Conservation (phyloP, 2,329 filamentous ascomycete genomes). For the Sporothrix brunneoviolacea region DNA sequence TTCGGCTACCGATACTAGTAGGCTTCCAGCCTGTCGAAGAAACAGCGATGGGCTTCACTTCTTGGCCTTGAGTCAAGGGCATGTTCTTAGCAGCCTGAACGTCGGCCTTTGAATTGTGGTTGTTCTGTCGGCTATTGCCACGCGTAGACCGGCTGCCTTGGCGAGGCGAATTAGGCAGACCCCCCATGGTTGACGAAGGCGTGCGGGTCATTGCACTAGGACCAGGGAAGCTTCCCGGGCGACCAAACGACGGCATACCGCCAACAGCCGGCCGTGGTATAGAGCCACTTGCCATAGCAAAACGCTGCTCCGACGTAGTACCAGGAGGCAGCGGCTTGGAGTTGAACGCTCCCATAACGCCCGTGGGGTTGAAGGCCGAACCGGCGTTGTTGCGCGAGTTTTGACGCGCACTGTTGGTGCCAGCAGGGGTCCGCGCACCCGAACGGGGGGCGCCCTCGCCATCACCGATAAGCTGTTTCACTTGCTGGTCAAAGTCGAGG, state of each 20-base stretch:
- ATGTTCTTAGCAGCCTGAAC: conserved; percentile 74
- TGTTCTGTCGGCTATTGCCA: conserved; percentile 56
- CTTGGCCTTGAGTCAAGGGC: conserved; percentile 79
- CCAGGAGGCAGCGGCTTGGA: conserved; percentile 62
- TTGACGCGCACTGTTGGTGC: conserved; percentile 38
- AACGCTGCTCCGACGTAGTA: conserved; percentile 72
- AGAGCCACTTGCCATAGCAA: conserved; percentile 53
- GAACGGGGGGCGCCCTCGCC: conserved; percentile 53
- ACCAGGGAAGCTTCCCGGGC: conserved; percentile 57
- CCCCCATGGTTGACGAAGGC: conserved; percentile 47
- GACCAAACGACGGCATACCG: conserved; percentile 39
- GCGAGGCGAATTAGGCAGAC: conserved; percentile 65
- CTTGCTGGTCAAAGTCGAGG: conserved; percentile 82
- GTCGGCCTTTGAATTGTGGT: conserved; percentile 50
- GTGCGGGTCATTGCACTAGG: conserved; percentile 59
- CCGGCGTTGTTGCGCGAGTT: conserved; percentile 30
- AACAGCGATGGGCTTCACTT: conserved; percentile 70
- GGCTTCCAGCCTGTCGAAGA: conserved; percentile 87
- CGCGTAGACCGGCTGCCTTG: conserved; percentile 56
- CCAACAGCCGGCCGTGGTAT: conserved; percentile 37
- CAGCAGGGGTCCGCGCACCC: conserved; percentile 51
- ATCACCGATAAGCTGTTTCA: conserved; percentile 82
- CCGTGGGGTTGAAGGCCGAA: conserved; percentile 19
- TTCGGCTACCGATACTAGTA: conserved; percentile 52
- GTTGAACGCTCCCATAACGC: conserved; percentile 65